Evolutionary conservation across 306 rosid species (phyloP), one percentile per base, ranked within the genome.

Genomic region (Trichosanthes truncata): DNA sequence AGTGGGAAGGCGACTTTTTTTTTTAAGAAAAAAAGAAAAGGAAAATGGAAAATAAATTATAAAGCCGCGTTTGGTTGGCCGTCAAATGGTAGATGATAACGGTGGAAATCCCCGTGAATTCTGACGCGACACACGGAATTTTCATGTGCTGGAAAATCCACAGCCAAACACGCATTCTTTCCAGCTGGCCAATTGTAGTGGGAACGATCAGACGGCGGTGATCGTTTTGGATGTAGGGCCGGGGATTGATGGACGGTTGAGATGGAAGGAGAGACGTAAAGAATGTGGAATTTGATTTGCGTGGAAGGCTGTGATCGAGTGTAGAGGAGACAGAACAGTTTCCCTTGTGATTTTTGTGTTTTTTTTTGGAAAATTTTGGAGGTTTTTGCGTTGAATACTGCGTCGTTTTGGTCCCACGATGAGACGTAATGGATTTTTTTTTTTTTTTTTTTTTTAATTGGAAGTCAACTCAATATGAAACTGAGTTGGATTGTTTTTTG

Each of bases 51-150:
- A 48, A 74, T 38, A 10, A 68, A 68, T 38, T 68, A 14, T 13
- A 71, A 71, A 71, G 36, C 31, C 78, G 78, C 46, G 78, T 74
- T 51, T 74, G 43, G 78, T 29, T 74, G 46, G 60, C 13, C 12
- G 59, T 25, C 26, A 43, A 73, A 43, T 46, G 62, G 25, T 51
- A 51, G 78, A 46, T 51, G 78, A 78, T 52, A 68, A 31, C 53
- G 15, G 85, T 77, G 84, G 66, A 79, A 65, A 41, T 21, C 55
- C 78, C 92, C 97, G 97, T 80, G 87, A 90, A 61, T 76, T 83
- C 57, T 80, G 93, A 88, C 91, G 88, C 60, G 13, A 86, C 86
- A 80, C 97, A 83, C 95, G 97, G 83, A 48, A 78, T 86, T 75
- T 81, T 80, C 87, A 85, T 86, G 68, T 75, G 77, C 75, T 11